A percentile compares a stretch with the other conserved stretches of the same genome.
These are phyloP conservation scores for Rubroshorea leprosula DNA, from an alignment of 345 rosid species.

Conservation along the genomic window DNA sequence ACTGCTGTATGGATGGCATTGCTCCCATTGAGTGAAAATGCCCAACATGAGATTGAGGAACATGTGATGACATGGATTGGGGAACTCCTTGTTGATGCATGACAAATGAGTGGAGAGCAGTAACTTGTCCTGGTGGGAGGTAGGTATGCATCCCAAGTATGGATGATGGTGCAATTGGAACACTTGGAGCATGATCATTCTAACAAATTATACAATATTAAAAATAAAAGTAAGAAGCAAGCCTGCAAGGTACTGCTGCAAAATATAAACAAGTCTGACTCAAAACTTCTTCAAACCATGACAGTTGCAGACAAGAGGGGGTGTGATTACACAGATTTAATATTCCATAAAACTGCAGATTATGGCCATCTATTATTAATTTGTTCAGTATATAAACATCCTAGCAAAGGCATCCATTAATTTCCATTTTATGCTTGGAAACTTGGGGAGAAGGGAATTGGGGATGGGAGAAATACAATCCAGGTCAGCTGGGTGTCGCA, in stretches of 20 bases:
- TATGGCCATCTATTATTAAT: too few relatives aligned
- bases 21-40: slow-evolving; percentile 46
- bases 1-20: slow-evolving; percentile 45
- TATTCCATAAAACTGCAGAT: neutral
- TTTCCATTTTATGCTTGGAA: too few relatives aligned
- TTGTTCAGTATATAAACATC: too few relatives aligned
- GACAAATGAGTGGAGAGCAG: slow-evolving; percentile 66
- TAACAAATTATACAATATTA: slow-evolving; percentile 18
- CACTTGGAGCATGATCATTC: slow-evolving; percentile 44
- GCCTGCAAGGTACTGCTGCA: neutral
- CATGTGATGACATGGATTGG: slow-evolving; percentile 57
- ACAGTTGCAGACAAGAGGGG: neutral
- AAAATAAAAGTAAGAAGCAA: neutral
- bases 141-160: slow-evolving; percentile 59
- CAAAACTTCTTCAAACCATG: too few relatives aligned
- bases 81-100: slow-evolving; percentile 73
- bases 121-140: slow-evolving; percentile 70
- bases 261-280: too few relatives aligned
- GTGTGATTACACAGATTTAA: neutral
- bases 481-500: too few relatives aligned
- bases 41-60: slow-evolving; percentile 53
- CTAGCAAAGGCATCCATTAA: too few relatives aligned
- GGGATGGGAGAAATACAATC: neutral
- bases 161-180: slow-evolving; percentile 51
- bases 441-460: neutral